Evolutionary conservation across 768 basidiomycete species (phyloP).

Genomic region (Pulveroboletus sp.): DNA sequence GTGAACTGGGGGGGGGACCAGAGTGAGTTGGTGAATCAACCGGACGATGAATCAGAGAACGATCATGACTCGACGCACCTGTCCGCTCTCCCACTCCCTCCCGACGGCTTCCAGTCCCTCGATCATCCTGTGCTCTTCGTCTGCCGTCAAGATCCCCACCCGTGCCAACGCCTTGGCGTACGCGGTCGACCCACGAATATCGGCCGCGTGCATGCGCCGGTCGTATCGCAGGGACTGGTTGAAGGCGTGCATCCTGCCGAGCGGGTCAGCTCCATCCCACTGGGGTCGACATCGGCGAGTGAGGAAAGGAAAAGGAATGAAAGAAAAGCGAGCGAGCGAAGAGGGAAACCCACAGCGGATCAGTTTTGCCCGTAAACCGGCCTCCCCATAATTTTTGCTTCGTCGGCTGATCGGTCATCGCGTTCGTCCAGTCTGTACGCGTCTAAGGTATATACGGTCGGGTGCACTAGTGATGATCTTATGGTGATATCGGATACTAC

Average conservation of each 20-base stretch:
- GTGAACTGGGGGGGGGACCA: too few relatives aligned
- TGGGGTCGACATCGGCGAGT: not conserved
- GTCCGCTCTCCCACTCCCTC: conserved; percentile 80
- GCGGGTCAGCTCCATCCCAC: conserved; percentile 1
- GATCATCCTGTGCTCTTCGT: conserved; percentile 71
- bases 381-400: conserved; percentile 87
- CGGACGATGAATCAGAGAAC: too few relatives aligned
- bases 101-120: conserved; percentile 72
- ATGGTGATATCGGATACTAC: conserved; percentile 1
- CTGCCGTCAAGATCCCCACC: conserved; percentile 73
- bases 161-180: conserved; percentile 85
- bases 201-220: conserved; percentile 87
- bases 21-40: too few relatives aligned
- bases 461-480: not conserved
- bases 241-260: conserved; percentile 87
- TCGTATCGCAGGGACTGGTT: conserved; percentile 96
- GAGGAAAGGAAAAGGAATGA: not conserved
- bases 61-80: conserved; percentile 38
- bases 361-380: conserved; percentile 83
- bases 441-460: not conserved
- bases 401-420: conserved; percentile 40
- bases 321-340: not conserved
- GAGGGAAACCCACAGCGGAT: conserved; percentile 42
- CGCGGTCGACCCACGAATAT: conserved; percentile 92
- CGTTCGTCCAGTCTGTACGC: not conserved